These are phyloP conservation scores for Russula sp. DNA, from an alignment of 768 basidiomycete species.

Conservation along the genomic window DNA sequence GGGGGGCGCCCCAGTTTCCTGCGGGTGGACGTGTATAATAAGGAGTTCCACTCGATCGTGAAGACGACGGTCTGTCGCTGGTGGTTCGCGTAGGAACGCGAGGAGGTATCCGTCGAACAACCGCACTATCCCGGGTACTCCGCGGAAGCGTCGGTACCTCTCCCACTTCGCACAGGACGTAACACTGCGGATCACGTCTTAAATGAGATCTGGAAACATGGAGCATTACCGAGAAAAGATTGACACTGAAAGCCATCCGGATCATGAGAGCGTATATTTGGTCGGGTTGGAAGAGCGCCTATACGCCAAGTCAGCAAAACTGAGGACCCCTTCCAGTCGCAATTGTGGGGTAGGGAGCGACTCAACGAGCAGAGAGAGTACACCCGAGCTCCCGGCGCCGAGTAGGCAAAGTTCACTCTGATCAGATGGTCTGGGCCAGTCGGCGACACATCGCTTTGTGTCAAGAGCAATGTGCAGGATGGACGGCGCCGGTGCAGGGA, in stretches of 20 bases:
- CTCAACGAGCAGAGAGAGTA: constrained; percentile 18
- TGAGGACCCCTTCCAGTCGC: background rate
- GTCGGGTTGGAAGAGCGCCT: constrained; percentile 13
- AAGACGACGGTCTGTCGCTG: constrained; percentile 20
- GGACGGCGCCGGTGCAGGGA: background rate
- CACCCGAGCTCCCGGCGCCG: background rate
- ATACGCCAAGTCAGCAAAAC: constrained; percentile 15
- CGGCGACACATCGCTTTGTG: constrained; percentile 1
- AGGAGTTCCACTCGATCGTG: constrained; percentile 15
- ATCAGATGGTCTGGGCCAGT: background rate
- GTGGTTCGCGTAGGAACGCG: constrained; percentile 2
- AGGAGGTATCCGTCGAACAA: background rate
- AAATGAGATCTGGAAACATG: constrained; percentile 10
- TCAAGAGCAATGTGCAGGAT: background rate
- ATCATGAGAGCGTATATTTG: constrained; percentile 10
- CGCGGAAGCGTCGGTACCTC: constrained; percentile 3
- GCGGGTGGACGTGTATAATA: constrained; percentile 18
- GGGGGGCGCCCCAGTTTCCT: constrained; percentile 12
- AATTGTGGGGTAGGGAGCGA: constrained; percentile 3
- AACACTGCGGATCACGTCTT: constrained; percentile 10
- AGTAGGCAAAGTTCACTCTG: background rate
- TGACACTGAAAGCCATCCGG: constrained; percentile 5
- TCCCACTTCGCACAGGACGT: background rate
- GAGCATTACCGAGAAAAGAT: constrained; percentile 9
- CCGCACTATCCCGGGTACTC: constrained; percentile 1